These are phyloP conservation scores for Pulveroboletus ravenelii DNA, from an alignment of 768 basidiomycete species.

Conservation along the genomic window DNA sequence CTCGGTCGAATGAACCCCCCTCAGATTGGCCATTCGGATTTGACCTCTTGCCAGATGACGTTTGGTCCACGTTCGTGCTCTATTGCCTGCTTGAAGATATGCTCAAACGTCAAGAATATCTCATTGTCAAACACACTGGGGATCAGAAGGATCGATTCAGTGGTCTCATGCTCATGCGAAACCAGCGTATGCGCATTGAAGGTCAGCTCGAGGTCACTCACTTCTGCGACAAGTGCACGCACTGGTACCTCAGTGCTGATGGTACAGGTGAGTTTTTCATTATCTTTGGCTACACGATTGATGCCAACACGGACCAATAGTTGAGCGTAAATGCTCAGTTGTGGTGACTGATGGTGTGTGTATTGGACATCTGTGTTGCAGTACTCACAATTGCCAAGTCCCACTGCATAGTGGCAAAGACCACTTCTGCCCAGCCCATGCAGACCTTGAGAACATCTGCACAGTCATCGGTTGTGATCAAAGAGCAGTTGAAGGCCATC, in stretches of 20 bases:
- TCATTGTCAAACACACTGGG: neutral
- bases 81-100: conserved; percentile 7
- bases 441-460: too few species aligned
- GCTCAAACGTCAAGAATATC: neutral
- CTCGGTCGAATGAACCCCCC: neutral
- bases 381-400: neutral
- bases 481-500: too few species aligned
- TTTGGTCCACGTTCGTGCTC: neutral
- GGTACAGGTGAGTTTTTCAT: neutral
- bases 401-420: neutral
- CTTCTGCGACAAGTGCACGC: neutral
- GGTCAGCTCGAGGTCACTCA: neutral
- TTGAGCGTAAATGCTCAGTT: neutral
- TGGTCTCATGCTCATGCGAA: neutral
- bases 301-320: neutral
- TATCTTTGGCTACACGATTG: too few species aligned
- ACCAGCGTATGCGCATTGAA: neutral
- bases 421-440: too few species aligned
- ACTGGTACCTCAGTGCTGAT: neutral
- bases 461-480: too few species aligned
- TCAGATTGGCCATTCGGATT: neutral
- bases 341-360: neutral
- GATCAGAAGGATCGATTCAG: neutral
- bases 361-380: neutral
- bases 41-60: neutral